A percentile compares a stretch with the other conserved stretches of the same genome.
Evolutionary conservation across 2,329 filamentous ascomycete species (phyloP).

Genomic region (Sporothrix euskadiensis): DNA sequence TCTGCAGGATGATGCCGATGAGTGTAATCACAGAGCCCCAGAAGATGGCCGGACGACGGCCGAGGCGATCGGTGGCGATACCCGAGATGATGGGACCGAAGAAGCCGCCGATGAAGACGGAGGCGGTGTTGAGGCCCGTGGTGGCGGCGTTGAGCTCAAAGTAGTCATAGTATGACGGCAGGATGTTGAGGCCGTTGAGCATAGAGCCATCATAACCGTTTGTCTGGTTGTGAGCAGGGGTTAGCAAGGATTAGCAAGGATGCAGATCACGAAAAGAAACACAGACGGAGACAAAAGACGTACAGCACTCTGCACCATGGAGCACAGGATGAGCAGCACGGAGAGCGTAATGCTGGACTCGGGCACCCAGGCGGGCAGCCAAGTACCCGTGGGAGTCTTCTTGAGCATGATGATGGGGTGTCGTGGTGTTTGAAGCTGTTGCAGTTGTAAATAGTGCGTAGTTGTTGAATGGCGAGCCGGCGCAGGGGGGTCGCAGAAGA

Average conservation of each 20-base stretch:
- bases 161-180: conserved; percentile 58
- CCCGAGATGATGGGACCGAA: conserved; percentile 49
- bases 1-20: conserved; percentile 33
- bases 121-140: conserved; percentile 56
- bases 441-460: background rate
- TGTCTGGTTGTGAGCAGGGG: conserved; percentile 37
- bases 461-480: background rate
- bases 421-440: background rate
- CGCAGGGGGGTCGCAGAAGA: background rate
- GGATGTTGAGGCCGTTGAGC: conserved; percentile 59
- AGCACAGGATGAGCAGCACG: conserved; percentile 46
- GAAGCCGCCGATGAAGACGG: conserved; percentile 55
- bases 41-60: conserved; percentile 34
- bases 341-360: conserved; percentile 45
- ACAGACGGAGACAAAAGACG: conserved; percentile 26
- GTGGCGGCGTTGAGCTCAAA: conserved; percentile 56
- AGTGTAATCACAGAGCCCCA: conserved; percentile 30
- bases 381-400: conserved; percentile 46
- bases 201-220: conserved; percentile 52
- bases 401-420: conserved; percentile 39
- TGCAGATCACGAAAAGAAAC: background rate
- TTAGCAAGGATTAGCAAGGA: conserved; percentile 30
- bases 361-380: conserved; percentile 51
- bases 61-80: conserved; percentile 33
- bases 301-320: conserved; percentile 48